Evolutionary conservation across 2,329 filamentous ascomycete species (phyloP).

Genomic region (Kalmusia sp.): DNA sequence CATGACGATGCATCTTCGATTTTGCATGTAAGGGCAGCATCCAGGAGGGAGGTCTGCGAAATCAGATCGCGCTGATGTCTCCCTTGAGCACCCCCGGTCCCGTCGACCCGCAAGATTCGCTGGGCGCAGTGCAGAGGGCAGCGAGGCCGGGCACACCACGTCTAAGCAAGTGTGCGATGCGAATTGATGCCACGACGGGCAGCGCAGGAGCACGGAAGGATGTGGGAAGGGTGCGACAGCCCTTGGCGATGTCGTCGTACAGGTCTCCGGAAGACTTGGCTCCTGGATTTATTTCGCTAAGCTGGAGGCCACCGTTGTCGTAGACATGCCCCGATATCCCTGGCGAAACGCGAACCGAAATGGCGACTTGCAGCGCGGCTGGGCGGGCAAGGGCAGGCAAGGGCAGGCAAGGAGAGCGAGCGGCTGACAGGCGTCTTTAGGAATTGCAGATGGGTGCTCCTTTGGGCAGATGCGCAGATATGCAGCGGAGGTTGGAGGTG

Average conservation of each 20-base stretch:
- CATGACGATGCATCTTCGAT: conserved; percentile 85
- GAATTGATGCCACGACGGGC: conserved; percentile 24
- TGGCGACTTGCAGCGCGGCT: conserved; percentile 16
- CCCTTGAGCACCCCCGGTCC: conserved; percentile 46
- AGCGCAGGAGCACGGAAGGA: conserved; percentile 12
- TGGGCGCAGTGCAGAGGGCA: conserved; percentile 23
- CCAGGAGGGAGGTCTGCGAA: conserved; percentile 39
- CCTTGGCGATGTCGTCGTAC: conserved; percentile 26
- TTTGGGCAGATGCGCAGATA: background rate
- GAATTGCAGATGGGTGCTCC: conserved; percentile 1
- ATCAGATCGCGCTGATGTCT: conserved; percentile 37
- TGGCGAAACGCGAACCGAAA: conserved; percentile 31
- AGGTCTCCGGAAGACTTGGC: conserved; percentile 34
- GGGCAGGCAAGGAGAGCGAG: conserved; percentile 15
- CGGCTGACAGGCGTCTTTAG: conserved; percentile 21
- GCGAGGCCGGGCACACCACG: conserved; percentile 14
- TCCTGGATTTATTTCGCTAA: conserved; percentile 38
- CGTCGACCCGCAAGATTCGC: conserved; percentile 42
- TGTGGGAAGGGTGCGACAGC: conserved; percentile 13
- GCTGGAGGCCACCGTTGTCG: conserved; percentile 34
- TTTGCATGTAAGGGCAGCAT: conserved; percentile 69
- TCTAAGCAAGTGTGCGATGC: conserved; percentile 7
- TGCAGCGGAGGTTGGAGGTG: background rate
- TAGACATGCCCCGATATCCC: conserved; percentile 29
- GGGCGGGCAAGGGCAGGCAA: conserved; percentile 33